Evolutionary conservation across 139 green algal genomes (phyloP).

Genomic region (Auxenochlorella pyrenoidosa): DNA sequence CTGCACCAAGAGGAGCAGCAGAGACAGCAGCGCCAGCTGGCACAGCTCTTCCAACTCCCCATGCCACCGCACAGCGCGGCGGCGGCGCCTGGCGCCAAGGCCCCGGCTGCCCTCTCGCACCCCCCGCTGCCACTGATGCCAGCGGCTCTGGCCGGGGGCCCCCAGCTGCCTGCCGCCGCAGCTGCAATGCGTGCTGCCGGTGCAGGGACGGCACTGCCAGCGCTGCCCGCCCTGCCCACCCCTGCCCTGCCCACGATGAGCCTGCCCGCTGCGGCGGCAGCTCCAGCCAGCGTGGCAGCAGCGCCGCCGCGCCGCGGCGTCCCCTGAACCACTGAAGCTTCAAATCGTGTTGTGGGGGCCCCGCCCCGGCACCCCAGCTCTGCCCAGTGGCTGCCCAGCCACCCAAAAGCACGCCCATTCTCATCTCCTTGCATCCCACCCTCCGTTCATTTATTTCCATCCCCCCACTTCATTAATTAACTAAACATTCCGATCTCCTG

Average conservation of each 20-base stretch:
- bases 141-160: background rate
- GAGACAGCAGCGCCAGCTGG: constrained; percentile 6
- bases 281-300: no score
- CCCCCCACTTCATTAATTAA: no score
- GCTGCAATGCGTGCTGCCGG: no score
- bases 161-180: background rate
- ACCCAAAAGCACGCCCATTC: no score
- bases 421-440: no score
- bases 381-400: no score
- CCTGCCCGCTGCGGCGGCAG: background rate
- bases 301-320: no score
- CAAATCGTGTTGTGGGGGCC: no score
- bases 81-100: background rate
- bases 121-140: background rate
- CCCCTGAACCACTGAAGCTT: no score
- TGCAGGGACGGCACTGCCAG: no score
- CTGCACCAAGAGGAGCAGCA: background rate
- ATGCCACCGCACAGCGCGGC: background rate
- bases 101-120: background rate
- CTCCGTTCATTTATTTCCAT: no score
- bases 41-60: background rate
- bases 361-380: no score
- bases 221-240: background rate
- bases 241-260: background rate
- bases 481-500: background rate